Evolutionary conservation across 805 yeast species (phyloP).

Genomic region (Starmerella potacharoeniae): DNA sequence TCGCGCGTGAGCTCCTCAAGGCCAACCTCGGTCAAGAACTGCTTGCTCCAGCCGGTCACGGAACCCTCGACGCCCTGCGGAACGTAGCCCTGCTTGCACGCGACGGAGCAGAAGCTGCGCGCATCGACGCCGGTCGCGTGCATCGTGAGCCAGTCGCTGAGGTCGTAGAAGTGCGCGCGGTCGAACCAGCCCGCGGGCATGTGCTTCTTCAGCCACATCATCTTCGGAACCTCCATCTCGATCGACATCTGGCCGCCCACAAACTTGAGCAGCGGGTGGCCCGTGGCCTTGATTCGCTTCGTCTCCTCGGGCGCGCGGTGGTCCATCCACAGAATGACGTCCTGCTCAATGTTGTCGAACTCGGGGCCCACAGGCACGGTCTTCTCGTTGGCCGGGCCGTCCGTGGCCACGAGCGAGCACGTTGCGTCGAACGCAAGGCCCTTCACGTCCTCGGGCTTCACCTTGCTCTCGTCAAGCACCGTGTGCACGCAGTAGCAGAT

Average conservation of each 20-base stretch:
- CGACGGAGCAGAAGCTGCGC: conserved; percentile 79
- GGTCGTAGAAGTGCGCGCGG: conserved; percentile 71
- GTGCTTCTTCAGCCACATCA: conserved; percentile 87
- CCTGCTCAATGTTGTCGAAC: conserved; percentile 57
- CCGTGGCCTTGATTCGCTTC: conserved; percentile 63
- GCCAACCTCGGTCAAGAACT: conserved; percentile 57
- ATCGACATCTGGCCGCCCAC: conserved; percentile 97
- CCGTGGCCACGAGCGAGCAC: conserved; percentile 78
- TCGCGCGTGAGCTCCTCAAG: conserved; percentile 68
- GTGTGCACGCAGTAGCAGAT: conserved; percentile 67
- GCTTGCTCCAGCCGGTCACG: conserved; percentile 77
- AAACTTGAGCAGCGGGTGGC: conserved; percentile 68
- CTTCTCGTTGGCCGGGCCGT: conserved; percentile 42
- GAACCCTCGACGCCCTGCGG: conserved; percentile 88
- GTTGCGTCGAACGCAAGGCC: conserved; percentile 98
- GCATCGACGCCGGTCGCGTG: conserved; percentile 82
- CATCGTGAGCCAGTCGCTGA: conserved; percentile 84
- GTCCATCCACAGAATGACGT: conserved; percentile 96
- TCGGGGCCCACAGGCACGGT: conserved; percentile 92
- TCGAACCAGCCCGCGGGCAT: conserved; percentile 51
- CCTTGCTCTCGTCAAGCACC: conserved; percentile 61
- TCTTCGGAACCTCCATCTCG: conserved; percentile 96
- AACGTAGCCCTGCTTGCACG: conserved; percentile 90
- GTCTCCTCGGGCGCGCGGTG: conserved; percentile 86
- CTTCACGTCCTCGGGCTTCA: conserved; percentile 53